phyloP scores from a whole-genome alignment of 2,329 filamentous ascomycete species.

The Fusarium sp. region DNA sequence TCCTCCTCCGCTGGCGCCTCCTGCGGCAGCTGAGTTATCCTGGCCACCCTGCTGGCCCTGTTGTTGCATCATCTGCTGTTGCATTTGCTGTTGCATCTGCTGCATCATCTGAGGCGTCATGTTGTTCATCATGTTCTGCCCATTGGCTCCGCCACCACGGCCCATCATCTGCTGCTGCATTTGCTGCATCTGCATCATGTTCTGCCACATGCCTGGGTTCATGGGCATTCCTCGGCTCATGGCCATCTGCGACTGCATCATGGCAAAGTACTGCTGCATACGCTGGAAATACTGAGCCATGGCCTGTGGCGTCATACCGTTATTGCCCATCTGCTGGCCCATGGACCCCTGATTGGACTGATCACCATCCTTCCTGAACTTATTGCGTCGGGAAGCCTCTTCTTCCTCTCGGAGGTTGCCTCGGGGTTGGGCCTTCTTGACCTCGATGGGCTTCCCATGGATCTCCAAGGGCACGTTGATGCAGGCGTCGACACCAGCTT shows the following conservation, averaged over 20 bases:
- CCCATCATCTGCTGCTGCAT: slow-evolving; percentile 64
- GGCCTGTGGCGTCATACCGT: slow-evolving; percentile 90
- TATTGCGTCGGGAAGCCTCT: slow-evolving; percentile 68
- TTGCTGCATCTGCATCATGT: slow-evolving; percentile 79
- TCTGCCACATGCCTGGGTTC: slow-evolving; percentile 79
- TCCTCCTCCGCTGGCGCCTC: slow-evolving; percentile 37
- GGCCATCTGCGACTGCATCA: slow-evolving; percentile 94
- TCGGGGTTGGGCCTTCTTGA: slow-evolving; percentile 95
- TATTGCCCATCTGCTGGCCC: slow-evolving; percentile 55
- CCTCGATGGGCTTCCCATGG: slow-evolving; percentile 94
- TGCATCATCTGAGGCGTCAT: slow-evolving; percentile 65
- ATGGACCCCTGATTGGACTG: slow-evolving; percentile 53
- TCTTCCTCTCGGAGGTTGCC: slow-evolving; percentile 95
- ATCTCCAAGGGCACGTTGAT: slow-evolving; percentile 87
- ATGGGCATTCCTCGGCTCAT: slow-evolving; percentile 77
- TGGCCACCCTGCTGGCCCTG: slow-evolving; percentile 46
- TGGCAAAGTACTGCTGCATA: slow-evolving; percentile 95
- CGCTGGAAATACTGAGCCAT: slow-evolving; percentile 99
- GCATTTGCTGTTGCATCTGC: slow-evolving; percentile 63
- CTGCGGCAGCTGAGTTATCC: slow-evolving; percentile 39
- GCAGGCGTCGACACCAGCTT: slow-evolving; percentile 91
- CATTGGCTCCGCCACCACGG: slow-evolving; percentile 49
- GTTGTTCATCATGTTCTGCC: slow-evolving; percentile 52
- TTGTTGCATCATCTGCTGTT: slow-evolving; percentile 54
- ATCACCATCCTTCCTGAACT: slow-evolving; percentile 64